Percentiles rank a stretch among this genome's conserved stretches.
Conservation (phyloP, 108 stramenopile genomes). For the Epipyxis sp. region DNA sequence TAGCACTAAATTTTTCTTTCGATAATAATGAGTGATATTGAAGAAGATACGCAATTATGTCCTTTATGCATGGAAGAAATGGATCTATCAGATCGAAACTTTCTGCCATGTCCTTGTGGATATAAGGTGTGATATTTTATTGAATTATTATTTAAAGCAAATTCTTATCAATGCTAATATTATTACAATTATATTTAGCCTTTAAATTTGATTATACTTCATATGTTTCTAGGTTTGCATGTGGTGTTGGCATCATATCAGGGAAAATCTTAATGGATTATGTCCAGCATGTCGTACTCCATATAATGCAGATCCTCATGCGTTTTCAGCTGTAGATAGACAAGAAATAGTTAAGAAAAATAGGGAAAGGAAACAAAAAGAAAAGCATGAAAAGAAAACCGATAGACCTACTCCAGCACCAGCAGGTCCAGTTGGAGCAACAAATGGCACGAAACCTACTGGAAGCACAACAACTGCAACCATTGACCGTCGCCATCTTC, state of each 20-base stretch:
- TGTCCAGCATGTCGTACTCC: constrained; percentile 95
- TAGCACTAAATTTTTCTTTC: background rate
- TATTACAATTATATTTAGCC: no score
- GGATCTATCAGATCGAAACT: constrained; percentile 89
- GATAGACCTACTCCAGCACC: background rate
- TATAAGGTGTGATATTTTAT: constrained; percentile 64
- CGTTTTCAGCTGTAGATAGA: constrained; percentile 87
- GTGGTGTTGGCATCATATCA: constrained; percentile 99
- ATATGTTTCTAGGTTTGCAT: constrained; percentile 71
- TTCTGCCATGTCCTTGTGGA: constrained; percentile 96
- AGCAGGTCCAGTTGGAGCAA: constrained; percentile 13
- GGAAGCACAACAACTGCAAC: constrained; percentile 29
- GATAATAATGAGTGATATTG: constrained; percentile 6
- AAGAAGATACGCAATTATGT: constrained; percentile 63
- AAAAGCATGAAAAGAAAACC: constrained; percentile 41
- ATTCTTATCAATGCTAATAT: no score
- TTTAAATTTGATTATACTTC: no score
- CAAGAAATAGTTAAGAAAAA: constrained; percentile 74
- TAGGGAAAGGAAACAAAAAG: constrained; percentile 70
- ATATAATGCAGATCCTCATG: constrained; percentile 93
- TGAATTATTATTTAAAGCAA: no score
- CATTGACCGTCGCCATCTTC: constrained; percentile 78
- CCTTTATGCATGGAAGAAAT: constrained; percentile 95
- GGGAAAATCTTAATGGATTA: constrained; percentile 85
- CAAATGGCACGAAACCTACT: no score